phyloP scores from a whole-genome alignment of 495 filamentous ascomycete species.

The Acidomyces sp. region DNA sequence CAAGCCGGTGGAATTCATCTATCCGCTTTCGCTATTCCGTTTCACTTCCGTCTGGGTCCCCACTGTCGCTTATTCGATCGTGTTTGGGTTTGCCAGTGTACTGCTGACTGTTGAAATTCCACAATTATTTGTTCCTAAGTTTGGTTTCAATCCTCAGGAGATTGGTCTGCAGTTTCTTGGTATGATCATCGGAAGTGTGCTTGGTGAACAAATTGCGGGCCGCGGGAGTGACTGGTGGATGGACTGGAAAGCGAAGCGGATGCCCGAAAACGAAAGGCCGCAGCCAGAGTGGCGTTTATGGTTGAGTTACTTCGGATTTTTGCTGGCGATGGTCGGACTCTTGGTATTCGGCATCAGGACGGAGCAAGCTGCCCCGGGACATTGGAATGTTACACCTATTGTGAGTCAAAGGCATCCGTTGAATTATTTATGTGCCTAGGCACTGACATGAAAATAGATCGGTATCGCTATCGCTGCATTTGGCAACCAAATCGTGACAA shows the following conservation, averaged over 20 bases:
- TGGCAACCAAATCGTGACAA: conserved; percentile 45
- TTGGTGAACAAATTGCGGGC: conserved; percentile 44
- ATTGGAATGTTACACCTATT: conserved; percentile 39
- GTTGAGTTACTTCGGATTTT: conserved; percentile 40
- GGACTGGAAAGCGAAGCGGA: conserved; percentile 22
- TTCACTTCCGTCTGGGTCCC: conserved; percentile 37
- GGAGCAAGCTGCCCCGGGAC: conserved; percentile 26
- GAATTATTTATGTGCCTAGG: background rate
- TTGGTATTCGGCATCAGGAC: conserved; percentile 39
- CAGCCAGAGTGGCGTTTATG: conserved; percentile 38
- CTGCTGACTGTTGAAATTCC: conserved; percentile 42
- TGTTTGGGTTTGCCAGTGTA: conserved; percentile 38
- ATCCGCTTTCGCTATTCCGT: conserved; percentile 32
- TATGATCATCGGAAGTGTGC: conserved; percentile 39
- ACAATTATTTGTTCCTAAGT: conserved; percentile 37
- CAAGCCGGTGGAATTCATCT: conserved; percentile 34
- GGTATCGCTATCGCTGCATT: conserved; percentile 38
- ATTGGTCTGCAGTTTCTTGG: conserved; percentile 41
- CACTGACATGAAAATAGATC: conserved; percentile 17
- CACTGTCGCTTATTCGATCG: conserved; percentile 37
- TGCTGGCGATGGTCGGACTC: conserved; percentile 36
- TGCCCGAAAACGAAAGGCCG: conserved; percentile 20
- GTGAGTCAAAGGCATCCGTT: background rate
- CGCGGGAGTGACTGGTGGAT: conserved; percentile 39
- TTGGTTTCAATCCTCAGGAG: conserved; percentile 39